Evolutionary conservation across 345 rosid genomes (phyloP).

Genomic region (Acer campestre): DNA sequence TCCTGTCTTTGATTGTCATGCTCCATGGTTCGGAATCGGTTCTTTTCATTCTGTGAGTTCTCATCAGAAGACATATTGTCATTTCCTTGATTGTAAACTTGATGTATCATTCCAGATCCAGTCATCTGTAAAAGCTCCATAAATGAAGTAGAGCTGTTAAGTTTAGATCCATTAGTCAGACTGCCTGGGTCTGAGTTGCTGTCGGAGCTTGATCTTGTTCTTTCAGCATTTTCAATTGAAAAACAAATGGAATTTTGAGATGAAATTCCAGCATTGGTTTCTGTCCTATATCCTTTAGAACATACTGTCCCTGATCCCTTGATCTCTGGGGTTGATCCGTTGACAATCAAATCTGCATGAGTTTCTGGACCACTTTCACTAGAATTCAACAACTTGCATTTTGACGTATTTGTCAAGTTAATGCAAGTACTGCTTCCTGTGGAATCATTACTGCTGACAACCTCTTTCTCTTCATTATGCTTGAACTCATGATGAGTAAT

Average conservation of each 20-base stretch:
- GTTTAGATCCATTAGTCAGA: constrained; percentile 20
- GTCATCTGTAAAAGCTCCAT: constrained; percentile 59
- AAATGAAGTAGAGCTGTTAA: constrained; percentile 37
- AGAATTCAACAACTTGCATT: constrained; percentile 29
- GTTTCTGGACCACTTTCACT: constrained; percentile 26
- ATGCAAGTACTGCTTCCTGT: constrained; percentile 39
- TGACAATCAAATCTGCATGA: constrained; percentile 26
- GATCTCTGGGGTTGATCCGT: constrained; percentile 37
- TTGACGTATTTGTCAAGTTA: constrained; percentile 41
- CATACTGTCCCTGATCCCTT: constrained; percentile 14
- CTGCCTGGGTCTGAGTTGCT: constrained; percentile 45
- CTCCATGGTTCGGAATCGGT: constrained; percentile 20
- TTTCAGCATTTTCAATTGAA: constrained; percentile 47
- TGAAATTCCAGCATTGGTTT: constrained; percentile 33
- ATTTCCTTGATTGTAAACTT: constrained; percentile 28
- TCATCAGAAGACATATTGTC: constrained; percentile 26
- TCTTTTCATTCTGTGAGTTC: constrained; percentile 29
- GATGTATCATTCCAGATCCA: constrained; percentile 38
- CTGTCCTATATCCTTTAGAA: constrained; percentile 23
- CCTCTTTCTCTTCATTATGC: constrained; percentile 52
- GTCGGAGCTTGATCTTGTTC: constrained; percentile 53
- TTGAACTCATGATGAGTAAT: constrained; percentile 39
- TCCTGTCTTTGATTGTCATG: constrained; percentile 22
- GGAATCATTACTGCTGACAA: constrained; percentile 45
- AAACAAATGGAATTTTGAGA: constrained; percentile 47